phyloP scores from a whole-genome alignment of 2,329 filamentous ascomycete genomes.

The Sclerotiophoma versabilis region DNA sequence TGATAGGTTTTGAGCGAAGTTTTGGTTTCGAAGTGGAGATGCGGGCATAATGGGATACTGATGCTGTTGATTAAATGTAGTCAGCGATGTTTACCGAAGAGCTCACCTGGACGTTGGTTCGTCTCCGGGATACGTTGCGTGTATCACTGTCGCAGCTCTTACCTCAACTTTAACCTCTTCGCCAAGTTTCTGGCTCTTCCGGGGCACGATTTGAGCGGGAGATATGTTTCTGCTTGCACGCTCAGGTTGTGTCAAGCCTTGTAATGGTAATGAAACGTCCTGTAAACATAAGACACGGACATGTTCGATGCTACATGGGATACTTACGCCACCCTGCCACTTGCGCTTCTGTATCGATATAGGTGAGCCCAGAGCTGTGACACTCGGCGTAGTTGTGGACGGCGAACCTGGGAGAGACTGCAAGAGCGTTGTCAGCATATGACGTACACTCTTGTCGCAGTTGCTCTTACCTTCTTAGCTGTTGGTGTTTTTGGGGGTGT shows the following conservation, averaged over 20 bases:
- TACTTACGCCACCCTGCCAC: conserved; percentile 14
- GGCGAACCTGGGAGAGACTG: conserved; percentile 3
- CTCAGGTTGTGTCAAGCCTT: neutral
- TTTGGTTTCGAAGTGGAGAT: neutral
- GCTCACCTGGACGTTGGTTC: neutral
- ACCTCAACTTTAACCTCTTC: conserved; percentile 1
- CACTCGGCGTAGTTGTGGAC: neutral
- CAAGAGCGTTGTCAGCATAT: neutral
- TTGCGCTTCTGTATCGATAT: conserved; percentile 17
- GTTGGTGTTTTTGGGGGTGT: conserved; percentile 8
- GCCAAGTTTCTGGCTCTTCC: conserved; percentile 10
- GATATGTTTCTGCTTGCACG: neutral
- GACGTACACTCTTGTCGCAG: no score
- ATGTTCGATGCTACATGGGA: no score
- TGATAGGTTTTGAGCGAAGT: neutral
- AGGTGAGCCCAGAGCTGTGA: neutral
- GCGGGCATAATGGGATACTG: neutral
- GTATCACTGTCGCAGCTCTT: neutral
- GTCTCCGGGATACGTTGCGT: neutral
- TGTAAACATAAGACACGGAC: neutral
- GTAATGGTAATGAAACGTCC: conserved; percentile 1
- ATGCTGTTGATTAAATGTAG: neutral
- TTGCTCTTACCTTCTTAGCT: conserved; percentile 15
- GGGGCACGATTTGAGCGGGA: neutral
- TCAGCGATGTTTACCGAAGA: neutral